Base-by-base conservation (phyloP, 1,139 yeast species). In the Saccharomyces hybrid region DNA sequence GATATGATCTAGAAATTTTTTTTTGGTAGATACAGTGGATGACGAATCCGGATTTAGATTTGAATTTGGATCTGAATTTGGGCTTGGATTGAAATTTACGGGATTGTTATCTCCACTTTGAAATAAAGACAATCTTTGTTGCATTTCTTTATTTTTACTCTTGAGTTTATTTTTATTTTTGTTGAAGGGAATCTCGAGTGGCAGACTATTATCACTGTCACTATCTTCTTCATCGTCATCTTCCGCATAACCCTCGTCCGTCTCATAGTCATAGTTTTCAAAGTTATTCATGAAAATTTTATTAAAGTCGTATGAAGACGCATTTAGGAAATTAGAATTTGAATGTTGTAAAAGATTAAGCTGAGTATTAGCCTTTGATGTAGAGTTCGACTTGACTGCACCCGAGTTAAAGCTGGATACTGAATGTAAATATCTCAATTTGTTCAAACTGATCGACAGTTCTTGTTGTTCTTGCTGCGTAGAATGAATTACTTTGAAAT, bases 171-270 rank as follows among this genome's bases (percentile, higher is more conserved):
- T 50, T 49, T 60, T 62, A 50, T 57, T 57, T 58, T 53, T 55
- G 29, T 57, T 51, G 41, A 65, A 61, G 9, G 72, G 60, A 47
- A 78, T 76, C 47, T 75, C 78, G 54, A 70, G 65, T 23, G 78
- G 66, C 50, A 71, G 62, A 8, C 70, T 73, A 52, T 73, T 73
- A 29, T 69, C 70, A 34, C 73, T 68, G 11, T 62, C 67, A 47
- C 68, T 69, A 32, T 63, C 65, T 25, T 61, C 60, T 19, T 62
- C 63, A 28, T 60, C 70, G 41, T 67, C 76, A 44, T 69, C 73
- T 41, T 67, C 69, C 7, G 68, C 70, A 49, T 66, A 63, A 13
- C 69, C 70, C 28, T 67, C 72, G 48, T 66, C 70, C 5, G 65
- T 62, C 23, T 64, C 68, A 6, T 38, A 38, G 23, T 38, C 44